Evolutionary conservation across 2,329 filamentous ascomycete genomes (phyloP), one percentile per base, ranked within the genome.

Genomic region (Pseudogymnoascus sp.): DNA sequence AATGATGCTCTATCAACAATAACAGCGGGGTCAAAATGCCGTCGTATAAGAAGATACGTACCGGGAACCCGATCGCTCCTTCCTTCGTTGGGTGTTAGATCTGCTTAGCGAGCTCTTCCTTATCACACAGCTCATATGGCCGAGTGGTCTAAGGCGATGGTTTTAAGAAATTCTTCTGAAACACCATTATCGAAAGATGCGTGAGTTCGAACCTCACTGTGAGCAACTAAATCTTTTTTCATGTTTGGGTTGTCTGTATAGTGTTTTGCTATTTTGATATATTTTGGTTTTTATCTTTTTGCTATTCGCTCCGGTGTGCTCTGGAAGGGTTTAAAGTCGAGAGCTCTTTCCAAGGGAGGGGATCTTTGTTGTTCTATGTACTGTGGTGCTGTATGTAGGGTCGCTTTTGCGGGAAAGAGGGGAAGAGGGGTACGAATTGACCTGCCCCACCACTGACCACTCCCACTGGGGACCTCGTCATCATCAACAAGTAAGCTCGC

Each of bases 151-250:
- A 63, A 63, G 62, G 62, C 62, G 62, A 40, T 62, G 62, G 59
- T 49, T 49, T 61, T 62, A 63, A 63, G 59, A 58, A 45, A 59
- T 35, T 55, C 23, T 37, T 52, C 28, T 37, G 31, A 18, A 55
- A 52, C 70, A 72, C 70, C 70, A 71, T 69, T 72, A 66, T 69
- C 69, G 69, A 66, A 65, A 71, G 69, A 69, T 67, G 69, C 69
- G 66, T 67, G 69, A 63, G 70, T 72, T 72, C 70, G 70, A 72
- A 71, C 70, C 70, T 63, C 70, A 67, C 66, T 66, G 67, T 65
- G 41, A 64, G 52, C 64, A 71, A 31, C 14, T 1, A 9, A 43
- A 61, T 14, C 8, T 43, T 61, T 62, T 65, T 66, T 62, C 59
- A 60, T 25, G n/a, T 33, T 60, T 55, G 62, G 28, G 64, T 65